Conservation (phyloP, 164 flowering plant genomes). For the Stephania japonica region DNA sequence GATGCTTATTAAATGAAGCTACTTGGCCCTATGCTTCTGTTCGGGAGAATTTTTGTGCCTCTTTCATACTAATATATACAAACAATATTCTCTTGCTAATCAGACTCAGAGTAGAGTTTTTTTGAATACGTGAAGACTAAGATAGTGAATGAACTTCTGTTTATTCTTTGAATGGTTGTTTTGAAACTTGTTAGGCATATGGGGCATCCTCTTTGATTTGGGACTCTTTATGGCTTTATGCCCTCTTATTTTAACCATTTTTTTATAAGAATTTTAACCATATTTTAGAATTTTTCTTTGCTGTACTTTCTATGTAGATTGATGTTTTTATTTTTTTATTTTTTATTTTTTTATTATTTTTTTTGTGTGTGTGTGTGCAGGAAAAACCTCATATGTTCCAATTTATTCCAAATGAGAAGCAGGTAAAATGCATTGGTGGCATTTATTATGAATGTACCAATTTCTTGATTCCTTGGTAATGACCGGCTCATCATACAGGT, state of each 20-base stretch:
- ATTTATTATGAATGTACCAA: background rate
- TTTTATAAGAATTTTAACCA: background rate
- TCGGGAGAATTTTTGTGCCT: background rate
- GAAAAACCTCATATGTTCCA: constrained; percentile 85
- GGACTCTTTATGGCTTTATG: background rate
- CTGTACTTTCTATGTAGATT: background rate
- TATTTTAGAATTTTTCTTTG: background rate
- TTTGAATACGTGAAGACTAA: background rate
- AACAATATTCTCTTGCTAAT: background rate
- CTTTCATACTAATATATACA: background rate
- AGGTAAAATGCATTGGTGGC: constrained; percentile 34
- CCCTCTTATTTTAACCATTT: background rate
- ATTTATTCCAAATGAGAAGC: constrained; percentile 84
- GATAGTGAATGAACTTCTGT: background rate
- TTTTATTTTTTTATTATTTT: constrained; percentile 6
- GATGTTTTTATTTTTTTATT: constrained; percentile 2
- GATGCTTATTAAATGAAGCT: background rate
- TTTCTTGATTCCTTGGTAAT: constrained; percentile 5
- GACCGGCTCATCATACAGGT: constrained; percentile 40
- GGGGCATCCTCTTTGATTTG: background rate
- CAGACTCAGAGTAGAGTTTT: background rate
- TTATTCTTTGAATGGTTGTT: background rate
- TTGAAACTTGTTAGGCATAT: background rate
- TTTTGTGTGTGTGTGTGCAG: too few relatives aligned
- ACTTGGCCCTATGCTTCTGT: background rate